A percentile compares a stretch with the other conserved stretches of the same genome.
Evolutionary conservation across 2,329 filamentous ascomycete species (phyloP).

Genomic region (Mycosphaerelloides madeirae): DNA sequence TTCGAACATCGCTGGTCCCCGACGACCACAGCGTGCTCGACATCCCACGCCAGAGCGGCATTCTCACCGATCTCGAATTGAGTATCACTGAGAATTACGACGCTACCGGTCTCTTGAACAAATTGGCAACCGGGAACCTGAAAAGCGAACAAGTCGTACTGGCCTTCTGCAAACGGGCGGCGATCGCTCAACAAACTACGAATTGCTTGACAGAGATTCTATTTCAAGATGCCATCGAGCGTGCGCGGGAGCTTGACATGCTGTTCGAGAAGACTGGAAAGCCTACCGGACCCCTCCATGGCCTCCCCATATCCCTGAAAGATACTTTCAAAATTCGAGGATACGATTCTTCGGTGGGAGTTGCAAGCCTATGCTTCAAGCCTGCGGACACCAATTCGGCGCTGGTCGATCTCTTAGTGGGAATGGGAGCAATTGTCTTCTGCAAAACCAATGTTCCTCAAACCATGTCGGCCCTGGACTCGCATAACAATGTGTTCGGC

Average conservation of each 20-base stretch:
- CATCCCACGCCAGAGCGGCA: conserved; percentile 49
- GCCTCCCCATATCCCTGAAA: conserved; percentile 34
- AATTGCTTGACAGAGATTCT: conserved; percentile 45
- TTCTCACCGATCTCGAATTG: conserved; percentile 49
- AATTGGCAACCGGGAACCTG: conserved; percentile 29
- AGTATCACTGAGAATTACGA: conserved; percentile 54
- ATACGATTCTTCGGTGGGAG: conserved; percentile 38
- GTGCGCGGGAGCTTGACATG: conserved; percentile 39
- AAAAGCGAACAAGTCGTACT: conserved; percentile 20
- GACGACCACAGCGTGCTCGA: conserved; percentile 37
- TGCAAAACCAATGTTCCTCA: conserved; percentile 54
- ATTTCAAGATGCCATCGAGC: conserved; percentile 33
- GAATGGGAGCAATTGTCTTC: conserved; percentile 46
- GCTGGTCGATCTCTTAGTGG: conserved; percentile 42
- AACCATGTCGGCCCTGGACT: conserved; percentile 50
- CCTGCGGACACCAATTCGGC: conserved; percentile 48
- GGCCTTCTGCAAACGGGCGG: conserved; percentile 46
- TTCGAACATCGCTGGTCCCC: conserved; percentile 24
- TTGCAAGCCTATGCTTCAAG: conserved; percentile 43
- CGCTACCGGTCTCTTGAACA: conserved; percentile 37
- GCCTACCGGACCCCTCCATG: conserved; percentile 45
- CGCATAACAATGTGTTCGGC: conserved; percentile 49
- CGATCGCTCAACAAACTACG: conserved; percentile 43
- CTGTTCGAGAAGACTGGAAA: conserved; percentile 33
- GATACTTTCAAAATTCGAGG: conserved; percentile 35